Evolutionary conservation across 2,329 filamentous ascomycete genomes (phyloP).

Genomic region (Diplocarpon mali): DNA sequence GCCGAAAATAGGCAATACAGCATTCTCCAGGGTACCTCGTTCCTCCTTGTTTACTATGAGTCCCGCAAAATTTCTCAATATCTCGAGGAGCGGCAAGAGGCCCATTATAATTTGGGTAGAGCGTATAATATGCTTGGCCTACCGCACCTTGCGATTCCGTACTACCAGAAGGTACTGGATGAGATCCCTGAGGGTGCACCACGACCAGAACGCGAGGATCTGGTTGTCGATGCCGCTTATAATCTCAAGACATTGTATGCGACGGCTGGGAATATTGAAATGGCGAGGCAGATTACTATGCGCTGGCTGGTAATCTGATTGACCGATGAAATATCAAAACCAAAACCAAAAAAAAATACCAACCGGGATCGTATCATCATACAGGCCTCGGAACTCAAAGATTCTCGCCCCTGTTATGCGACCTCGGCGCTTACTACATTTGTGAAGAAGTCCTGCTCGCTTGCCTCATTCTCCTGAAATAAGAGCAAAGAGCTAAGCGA

Average conservation of each 20-base stretch:
- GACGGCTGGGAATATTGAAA: constrained; percentile 48
- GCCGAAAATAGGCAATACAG: constrained; percentile 83
- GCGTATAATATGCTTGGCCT: constrained; percentile 68
- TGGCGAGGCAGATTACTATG: constrained; percentile 49
- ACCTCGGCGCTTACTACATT: too few species aligned
- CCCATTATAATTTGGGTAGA: constrained; percentile 69
- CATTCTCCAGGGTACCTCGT: constrained; percentile 73
- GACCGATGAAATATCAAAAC: neutral
- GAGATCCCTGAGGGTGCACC: constrained; percentile 26
- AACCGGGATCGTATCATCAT: neutral
- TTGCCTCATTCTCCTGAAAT: too few species aligned
- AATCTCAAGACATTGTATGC: constrained; percentile 59
- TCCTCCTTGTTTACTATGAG: constrained; percentile 65
- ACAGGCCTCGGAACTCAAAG: too few species aligned
- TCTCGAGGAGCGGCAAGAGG: constrained; percentile 52
- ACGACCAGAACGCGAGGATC: constrained; percentile 36
- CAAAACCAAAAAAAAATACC: neutral
- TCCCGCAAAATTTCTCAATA: constrained; percentile 33
- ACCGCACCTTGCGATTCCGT: constrained; percentile 58
- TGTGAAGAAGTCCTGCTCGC: too few species aligned
- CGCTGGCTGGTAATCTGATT: constrained; percentile 37
- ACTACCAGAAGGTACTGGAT: constrained; percentile 47
- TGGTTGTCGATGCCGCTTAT: constrained; percentile 61
- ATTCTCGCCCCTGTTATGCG: too few species aligned
- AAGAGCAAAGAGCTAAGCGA: too few species aligned